A percentile compares a stretch with the other conserved stretches of the same genome.
Conservation (phyloP, 2,329 filamentous ascomycete species). For the Epichloe bromicola region DNA sequence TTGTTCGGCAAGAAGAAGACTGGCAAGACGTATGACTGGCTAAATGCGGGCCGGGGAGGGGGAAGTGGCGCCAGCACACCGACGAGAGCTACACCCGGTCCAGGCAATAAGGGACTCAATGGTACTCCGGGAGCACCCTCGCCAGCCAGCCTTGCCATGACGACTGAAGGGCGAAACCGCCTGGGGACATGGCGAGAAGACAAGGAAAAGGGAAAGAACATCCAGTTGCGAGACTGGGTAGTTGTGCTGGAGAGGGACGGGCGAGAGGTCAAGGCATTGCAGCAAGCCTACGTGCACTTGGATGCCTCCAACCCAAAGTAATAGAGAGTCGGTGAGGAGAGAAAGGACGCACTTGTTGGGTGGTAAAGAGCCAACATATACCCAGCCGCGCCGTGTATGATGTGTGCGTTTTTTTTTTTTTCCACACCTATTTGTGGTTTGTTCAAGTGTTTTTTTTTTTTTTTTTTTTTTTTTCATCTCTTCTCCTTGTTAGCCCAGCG, state of each 20-base stretch:
- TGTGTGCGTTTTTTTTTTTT: background rate
- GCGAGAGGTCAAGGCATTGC: slow-evolving; percentile 48
- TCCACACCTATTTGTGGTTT: background rate
- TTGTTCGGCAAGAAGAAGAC: slow-evolving; percentile 47
- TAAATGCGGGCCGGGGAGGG: slow-evolving; percentile 40
- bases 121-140: slow-evolving; percentile 19
- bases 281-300: slow-evolving; percentile 41
- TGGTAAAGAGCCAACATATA: slow-evolving; percentile 7
- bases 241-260: slow-evolving; percentile 69
- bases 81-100: slow-evolving; percentile 21
- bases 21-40: slow-evolving; percentile 62
- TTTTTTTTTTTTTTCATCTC: background rate
- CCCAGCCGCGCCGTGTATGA: slow-evolving; percentile 2
- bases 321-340: slow-evolving; percentile 5
- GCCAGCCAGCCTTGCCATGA: slow-evolving; percentile 28
- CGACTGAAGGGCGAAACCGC: slow-evolving; percentile 46
- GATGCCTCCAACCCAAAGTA: slow-evolving; percentile 35
- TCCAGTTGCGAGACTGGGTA: slow-evolving; percentile 77
- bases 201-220: slow-evolving; percentile 58
- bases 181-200: slow-evolving; percentile 71
- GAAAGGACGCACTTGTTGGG: background rate
- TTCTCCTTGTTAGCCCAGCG: slow-evolving; percentile 2
- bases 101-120: slow-evolving; percentile 19
- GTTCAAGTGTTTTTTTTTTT: background rate
- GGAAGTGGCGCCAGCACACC: slow-evolving; percentile 43